phyloP scores from a whole-genome alignment of 352 stramenopile species.

The Pythium plurisporium region DNA sequence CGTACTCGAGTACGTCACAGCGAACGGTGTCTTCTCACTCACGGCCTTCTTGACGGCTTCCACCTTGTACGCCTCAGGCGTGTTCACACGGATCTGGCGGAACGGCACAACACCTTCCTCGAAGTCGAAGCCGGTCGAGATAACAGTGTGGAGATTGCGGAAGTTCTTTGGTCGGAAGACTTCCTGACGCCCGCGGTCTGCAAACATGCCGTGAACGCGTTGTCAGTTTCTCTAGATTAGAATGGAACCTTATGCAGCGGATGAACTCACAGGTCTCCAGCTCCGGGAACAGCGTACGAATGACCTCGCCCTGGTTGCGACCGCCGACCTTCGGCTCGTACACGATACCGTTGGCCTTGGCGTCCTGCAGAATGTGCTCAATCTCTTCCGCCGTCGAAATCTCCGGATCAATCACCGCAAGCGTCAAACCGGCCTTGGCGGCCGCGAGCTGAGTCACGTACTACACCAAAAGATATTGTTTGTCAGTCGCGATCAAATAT shows the following conservation, averaged over 20 bases:
- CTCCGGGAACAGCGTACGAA: conserved; percentile 70
- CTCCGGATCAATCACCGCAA: conserved; percentile 75
- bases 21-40: conserved; percentile 66
- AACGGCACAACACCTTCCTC: conserved; percentile 76
- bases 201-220: neutral
- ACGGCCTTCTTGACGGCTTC: conserved; percentile 56
- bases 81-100: conserved; percentile 78
- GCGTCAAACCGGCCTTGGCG: conserved; percentile 78
- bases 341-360: conserved; percentile 67
- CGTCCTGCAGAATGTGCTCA: conserved; percentile 80
- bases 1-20: conserved; percentile 76
- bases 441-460: conserved; percentile 77
- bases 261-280: conserved; percentile 58
- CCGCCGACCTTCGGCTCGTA: conserved; percentile 82
- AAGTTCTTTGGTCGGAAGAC: conserved; percentile 81
- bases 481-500: neutral
- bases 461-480: conserved; percentile 16
- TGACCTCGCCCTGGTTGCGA: conserved; percentile 69
- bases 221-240: neutral
- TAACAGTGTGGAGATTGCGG: conserved; percentile 77
- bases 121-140: conserved; percentile 73
- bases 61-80: conserved; percentile 58
- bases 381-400: conserved; percentile 70
- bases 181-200: conserved; percentile 45
- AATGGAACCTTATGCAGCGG: too few species aligned